phyloP scores from a whole-genome alignment of 2,329 filamentous ascomycete genomes.

The Phaeosphaeriaceae sp. region DNA sequence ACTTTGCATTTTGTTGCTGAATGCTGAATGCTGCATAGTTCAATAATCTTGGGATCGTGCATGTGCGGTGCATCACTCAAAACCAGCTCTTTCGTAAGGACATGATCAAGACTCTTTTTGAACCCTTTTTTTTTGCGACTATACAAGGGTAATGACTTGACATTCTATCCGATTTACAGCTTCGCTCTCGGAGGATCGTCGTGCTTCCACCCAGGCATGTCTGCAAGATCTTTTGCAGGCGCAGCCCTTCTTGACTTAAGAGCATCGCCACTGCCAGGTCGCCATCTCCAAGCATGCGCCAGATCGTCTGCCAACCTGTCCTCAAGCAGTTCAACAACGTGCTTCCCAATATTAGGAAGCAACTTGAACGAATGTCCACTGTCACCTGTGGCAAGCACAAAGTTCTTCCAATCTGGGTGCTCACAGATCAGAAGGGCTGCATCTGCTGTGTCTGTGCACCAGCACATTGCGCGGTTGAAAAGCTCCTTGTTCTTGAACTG shows the following conservation, averaged over 20 bases:
- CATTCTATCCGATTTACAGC: too few relatives aligned
- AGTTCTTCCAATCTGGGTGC: slow-evolving; percentile 59
- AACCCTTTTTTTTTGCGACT: too few relatives aligned
- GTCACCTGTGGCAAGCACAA: slow-evolving; percentile 57
- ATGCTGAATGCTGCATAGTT: too few relatives aligned
- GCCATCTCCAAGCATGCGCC: slow-evolving; percentile 55
- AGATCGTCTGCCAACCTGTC: slow-evolving; percentile 50
- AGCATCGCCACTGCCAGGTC: slow-evolving; percentile 54
- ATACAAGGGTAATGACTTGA: too few relatives aligned
- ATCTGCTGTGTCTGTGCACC: slow-evolving; percentile 69
- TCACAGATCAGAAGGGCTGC: slow-evolving; percentile 68
- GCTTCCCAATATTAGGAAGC: slow-evolving; percentile 56
- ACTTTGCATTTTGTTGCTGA: too few relatives aligned
- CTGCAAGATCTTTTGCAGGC: slow-evolving; percentile 54
- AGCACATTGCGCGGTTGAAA: slow-evolving; percentile 59
- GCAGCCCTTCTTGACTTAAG: slow-evolving; percentile 52
- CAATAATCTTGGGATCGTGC: too few relatives aligned
- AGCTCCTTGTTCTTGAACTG: slow-evolving; percentile 49
- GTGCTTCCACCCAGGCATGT: slow-evolving; percentile 56
- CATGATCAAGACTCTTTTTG: too few relatives aligned
- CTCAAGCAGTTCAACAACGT: slow-evolving; percentile 57
- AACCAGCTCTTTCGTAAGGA: too few relatives aligned
- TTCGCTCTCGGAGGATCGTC: slow-evolving; percentile 16
- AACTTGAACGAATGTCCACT: slow-evolving; percentile 59
- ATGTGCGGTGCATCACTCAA: too few relatives aligned